Conservation (phyloP, 805 yeast genomes). For the Candida namnaoensis region DNA sequence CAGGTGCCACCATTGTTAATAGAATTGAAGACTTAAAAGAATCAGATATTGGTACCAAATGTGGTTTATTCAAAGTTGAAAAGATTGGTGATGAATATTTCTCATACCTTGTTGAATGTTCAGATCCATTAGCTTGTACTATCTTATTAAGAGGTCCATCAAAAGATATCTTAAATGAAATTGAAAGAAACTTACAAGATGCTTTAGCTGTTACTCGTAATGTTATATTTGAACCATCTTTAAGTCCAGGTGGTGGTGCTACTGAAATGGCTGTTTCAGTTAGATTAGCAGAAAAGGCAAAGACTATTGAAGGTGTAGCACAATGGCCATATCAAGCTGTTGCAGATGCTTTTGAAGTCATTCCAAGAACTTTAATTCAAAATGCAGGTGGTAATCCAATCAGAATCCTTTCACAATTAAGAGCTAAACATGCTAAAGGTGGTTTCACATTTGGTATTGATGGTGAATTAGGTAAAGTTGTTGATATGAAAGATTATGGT, state of each 20-base stretch:
- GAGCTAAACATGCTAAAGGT: conserved; percentile 96
- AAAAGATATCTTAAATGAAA: conserved; percentile 91
- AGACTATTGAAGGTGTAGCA: conserved; percentile 85
- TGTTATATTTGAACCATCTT: conserved; percentile 87
- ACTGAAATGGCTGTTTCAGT: conserved; percentile 98
- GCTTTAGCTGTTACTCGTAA: conserved; percentile 98
- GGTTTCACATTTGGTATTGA: conserved; percentile 81
- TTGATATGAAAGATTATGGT: conserved; percentile 92
- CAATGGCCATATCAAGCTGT: conserved; percentile 99
- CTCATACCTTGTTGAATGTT: conserved; percentile 74
- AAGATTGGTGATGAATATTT: conserved; percentile 96
- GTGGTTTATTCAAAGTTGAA: conserved; percentile 90
- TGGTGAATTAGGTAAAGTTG: conserved; percentile 90
- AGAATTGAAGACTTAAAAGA: conserved; percentile 92
- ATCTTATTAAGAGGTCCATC: conserved; percentile 91
- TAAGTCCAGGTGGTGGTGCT: conserved; percentile 99
- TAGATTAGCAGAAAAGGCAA: conserved; percentile 80
- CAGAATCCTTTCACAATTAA: conserved; percentile 76
- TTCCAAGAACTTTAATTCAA: conserved; percentile 94
- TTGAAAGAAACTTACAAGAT: conserved; percentile 94
- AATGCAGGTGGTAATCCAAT: conserved; percentile 98
- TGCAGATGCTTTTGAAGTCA: conserved; percentile 97
- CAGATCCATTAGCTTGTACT: conserved; percentile 89
- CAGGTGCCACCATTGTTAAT: conserved; percentile 96
- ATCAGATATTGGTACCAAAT: conserved; percentile 77